These are phyloP conservation scores for Tricholoma furcatifolium DNA, from an alignment of 768 basidiomycete species.

Conservation along the genomic window DNA sequence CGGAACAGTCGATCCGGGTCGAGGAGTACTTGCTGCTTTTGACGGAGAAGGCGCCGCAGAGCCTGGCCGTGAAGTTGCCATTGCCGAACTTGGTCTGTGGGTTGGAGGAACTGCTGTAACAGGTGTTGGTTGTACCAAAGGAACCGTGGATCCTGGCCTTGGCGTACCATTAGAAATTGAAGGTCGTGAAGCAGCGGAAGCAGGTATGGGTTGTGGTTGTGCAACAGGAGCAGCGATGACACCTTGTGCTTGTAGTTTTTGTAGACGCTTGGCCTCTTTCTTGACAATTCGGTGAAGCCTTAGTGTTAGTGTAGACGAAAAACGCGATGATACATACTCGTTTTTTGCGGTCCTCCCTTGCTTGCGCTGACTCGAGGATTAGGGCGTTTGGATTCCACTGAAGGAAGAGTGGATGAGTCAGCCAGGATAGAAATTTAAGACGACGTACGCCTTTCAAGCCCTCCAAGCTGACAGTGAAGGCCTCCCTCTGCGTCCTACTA, in stretches of 20 bases:
- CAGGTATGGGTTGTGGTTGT: constrained; percentile 30
- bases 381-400: constrained; percentile 70
- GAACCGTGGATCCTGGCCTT: constrained; percentile 29
- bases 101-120: constrained; percentile 15
- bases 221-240: constrained; percentile 19
- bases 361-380: constrained; percentile 69
- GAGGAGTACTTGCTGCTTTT: constrained; percentile 16
- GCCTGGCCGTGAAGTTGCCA: constrained; percentile 15
- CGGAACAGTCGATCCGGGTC: constrained; percentile 21
- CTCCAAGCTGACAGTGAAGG: constrained; percentile 70
- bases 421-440: constrained; percentile 5
- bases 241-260: constrained; percentile 50
- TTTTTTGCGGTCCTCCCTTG: constrained; percentile 74
- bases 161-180: constrained; percentile 26
- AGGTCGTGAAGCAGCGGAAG: constrained; percentile 27
- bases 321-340: constrained; percentile 47
- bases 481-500: constrained; percentile 63
- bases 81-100: constrained; percentile 22
- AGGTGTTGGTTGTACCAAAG: constrained; percentile 18
- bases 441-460: constrained; percentile 69
- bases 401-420: constrained; percentile 1
- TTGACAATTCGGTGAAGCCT: constrained; percentile 21
- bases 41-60: constrained; percentile 8
- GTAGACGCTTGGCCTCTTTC: constrained; percentile 74
- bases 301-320: neutral